Conservation (phyloP, 805 yeast genomes). For the Wickerhamiella galacta region DNA sequence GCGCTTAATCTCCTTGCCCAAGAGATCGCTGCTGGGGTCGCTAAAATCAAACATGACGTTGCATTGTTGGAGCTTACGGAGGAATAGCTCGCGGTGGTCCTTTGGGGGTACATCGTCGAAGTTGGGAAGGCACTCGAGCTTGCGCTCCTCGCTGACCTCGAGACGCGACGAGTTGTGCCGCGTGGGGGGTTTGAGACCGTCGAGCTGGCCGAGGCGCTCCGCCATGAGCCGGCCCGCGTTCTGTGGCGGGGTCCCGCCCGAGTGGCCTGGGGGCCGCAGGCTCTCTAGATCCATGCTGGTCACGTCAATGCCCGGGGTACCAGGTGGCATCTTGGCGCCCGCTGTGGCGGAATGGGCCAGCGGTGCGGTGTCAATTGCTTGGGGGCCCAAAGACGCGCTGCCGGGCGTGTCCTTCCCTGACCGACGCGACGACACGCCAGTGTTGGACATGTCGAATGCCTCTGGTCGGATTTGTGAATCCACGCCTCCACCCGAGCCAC, state of each 20-base stretch:
- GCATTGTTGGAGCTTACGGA: conserved; percentile 86
- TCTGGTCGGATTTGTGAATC: conserved; percentile 16
- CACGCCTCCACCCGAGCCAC: conserved; percentile 6
- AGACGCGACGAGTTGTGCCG: conserved; percentile 86
- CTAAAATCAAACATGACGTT: conserved; percentile 84
- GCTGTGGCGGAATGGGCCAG: too few species aligned
- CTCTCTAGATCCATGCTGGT: neutral
- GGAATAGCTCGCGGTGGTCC: conserved; percentile 61
- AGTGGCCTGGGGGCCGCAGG: neutral
- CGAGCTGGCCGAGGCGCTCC: conserved; percentile 51
- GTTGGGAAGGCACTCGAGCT: conserved; percentile 59
- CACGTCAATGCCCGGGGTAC: neutral
- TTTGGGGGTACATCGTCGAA: conserved; percentile 79
- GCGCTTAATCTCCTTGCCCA: conserved; percentile 85
- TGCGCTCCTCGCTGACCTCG: conserved; percentile 55
- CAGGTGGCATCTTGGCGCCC: neutral
- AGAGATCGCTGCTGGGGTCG: conserved; percentile 81
- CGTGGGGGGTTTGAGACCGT: conserved; percentile 68
- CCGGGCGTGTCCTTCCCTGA: neutral
- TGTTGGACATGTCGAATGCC: conserved; percentile 16
- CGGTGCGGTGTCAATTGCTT: too few species aligned
- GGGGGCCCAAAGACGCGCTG: neutral
- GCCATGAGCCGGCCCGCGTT: conserved; percentile 28
- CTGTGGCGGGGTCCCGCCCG: conserved; percentile 1
- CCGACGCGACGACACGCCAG: conserved; percentile 17